A percentile compares a stretch with the other conserved stretches of the same genome.
Evolutionary conservation across 768 basidiomycete genomes (phyloP).

Genomic region (Boletus speciosus): DNA sequence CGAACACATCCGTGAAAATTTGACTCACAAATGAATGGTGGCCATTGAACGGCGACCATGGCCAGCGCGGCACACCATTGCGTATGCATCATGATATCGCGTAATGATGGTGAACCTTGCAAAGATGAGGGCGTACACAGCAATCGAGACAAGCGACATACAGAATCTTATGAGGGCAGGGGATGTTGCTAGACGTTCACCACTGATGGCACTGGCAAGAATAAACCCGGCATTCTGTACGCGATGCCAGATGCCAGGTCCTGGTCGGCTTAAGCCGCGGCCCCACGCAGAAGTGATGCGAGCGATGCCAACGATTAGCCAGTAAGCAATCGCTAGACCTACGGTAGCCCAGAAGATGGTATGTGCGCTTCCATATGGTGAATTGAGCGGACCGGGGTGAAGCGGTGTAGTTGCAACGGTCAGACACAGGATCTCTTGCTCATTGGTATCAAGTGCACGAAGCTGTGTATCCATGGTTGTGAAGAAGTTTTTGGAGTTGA

Average conservation of each 20-base stretch:
- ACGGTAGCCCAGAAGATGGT: constrained; percentile 75
- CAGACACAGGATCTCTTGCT: constrained; percentile 79
- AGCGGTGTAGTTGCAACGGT: constrained; percentile 78
- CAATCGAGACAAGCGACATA: constrained; percentile 38
- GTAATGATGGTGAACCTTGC: constrained; percentile 83
- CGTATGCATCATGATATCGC: constrained; percentile 90
- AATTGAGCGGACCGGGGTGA: constrained; percentile 47
- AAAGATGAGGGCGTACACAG: constrained; percentile 13
- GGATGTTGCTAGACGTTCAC: constrained; percentile 79
- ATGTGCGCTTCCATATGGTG: constrained; percentile 62
- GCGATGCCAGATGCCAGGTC: constrained; percentile 62
- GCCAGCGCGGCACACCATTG: constrained; percentile 87
- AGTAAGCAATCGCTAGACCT: constrained; percentile 73
- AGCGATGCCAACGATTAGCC: constrained; percentile 76
- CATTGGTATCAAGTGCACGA: constrained; percentile 84
- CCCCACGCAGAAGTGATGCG: constrained; percentile 84
- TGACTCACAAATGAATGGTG: constrained; percentile 78
- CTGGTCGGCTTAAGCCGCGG: constrained; percentile 56
- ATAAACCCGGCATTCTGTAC: constrained; percentile 85
- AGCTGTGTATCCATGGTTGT: constrained; percentile 83
- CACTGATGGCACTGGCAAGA: constrained; percentile 88
- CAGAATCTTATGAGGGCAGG: constrained; percentile 88
- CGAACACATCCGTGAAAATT: background rate
- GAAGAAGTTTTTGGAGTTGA: constrained; percentile 62
- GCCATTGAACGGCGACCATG: constrained; percentile 97